phyloP scores from a whole-genome alignment of 1,139 yeast species.

The Saccharomyces hybrid region DNA sequence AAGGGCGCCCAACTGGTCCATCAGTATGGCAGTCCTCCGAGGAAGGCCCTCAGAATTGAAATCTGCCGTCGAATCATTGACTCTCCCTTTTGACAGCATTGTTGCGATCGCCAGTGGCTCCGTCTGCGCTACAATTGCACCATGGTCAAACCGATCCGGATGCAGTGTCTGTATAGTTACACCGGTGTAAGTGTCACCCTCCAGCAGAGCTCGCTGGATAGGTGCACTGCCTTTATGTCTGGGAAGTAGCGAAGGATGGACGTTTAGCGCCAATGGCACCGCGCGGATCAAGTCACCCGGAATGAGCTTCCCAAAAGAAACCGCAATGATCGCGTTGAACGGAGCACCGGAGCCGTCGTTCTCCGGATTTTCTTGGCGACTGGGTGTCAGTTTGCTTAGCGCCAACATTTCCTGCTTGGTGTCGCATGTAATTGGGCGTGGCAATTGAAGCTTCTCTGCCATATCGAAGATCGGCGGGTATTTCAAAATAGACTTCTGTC shows the following conservation, averaged over 20 bases:
- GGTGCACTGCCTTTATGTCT: conserved; percentile 86
- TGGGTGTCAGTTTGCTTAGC: conserved; percentile 14
- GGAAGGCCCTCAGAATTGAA: conserved; percentile 11
- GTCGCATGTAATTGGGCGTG: conserved; percentile 51
- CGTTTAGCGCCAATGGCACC: conserved; percentile 61
- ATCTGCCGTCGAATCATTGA: conserved; percentile 7
- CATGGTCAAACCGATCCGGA: conserved; percentile 78
- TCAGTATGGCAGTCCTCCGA: conserved; percentile 16
- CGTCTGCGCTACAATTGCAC: conserved; percentile 60
- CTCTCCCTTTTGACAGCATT: conserved; percentile 6
- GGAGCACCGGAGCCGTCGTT: conserved; percentile 11
- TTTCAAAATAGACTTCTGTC: conserved; percentile 41
- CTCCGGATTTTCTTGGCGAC: background rate
- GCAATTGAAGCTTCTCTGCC: conserved; percentile 33
- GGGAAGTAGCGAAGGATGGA: conserved; percentile 89
- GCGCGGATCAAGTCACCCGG: conserved; percentile 48
- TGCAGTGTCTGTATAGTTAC: conserved; percentile 86
- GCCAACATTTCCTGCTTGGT: conserved; percentile 43
- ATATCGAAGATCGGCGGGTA: conserved; percentile 51
- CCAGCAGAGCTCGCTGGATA: conserved; percentile 66
- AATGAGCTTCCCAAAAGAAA: conserved; percentile 76
- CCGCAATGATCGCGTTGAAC: conserved; percentile 72
- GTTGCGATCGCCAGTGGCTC: conserved; percentile 34
- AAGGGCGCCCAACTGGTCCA: conserved; percentile 43
- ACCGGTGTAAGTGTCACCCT: conserved; percentile 60